These are phyloP conservation scores for Hypoxylon trugodes DNA, from an alignment of 495 filamentous ascomycete species.

Conservation along the genomic window DNA sequence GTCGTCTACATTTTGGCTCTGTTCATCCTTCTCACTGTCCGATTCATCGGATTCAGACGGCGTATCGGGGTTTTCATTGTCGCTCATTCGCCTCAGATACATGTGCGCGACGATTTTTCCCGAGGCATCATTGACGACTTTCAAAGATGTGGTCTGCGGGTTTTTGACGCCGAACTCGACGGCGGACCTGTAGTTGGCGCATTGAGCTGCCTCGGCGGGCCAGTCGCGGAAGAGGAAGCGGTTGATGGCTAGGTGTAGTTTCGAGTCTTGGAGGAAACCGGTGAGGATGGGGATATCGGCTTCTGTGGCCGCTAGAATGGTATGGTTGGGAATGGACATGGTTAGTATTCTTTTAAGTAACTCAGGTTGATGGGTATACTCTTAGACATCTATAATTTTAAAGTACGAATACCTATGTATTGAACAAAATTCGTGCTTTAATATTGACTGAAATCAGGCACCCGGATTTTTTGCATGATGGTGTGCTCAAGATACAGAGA, in stretches of 20 bases:
- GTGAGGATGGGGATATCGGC: slow-evolving; percentile 33
- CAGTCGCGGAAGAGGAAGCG: slow-evolving; percentile 44
- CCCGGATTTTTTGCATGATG: neutral
- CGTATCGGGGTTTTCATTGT: no score
- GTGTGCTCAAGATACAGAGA: neutral
- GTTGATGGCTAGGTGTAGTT: slow-evolving; percentile 46
- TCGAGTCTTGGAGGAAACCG: slow-evolving; percentile 40
- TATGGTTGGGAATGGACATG: slow-evolving; percentile 22
- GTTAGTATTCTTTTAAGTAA: no score
- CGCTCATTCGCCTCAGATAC: neutral
- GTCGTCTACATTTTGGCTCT: no score
- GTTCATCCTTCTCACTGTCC: no score
- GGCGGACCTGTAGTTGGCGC: slow-evolving; percentile 22
- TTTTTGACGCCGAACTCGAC: slow-evolving; percentile 15
- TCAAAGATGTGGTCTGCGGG: slow-evolving; percentile 7
- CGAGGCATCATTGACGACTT: slow-evolving; percentile 10
- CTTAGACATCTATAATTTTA: no score
- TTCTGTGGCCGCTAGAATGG: slow-evolving; percentile 20
- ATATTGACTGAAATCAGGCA: neutral
- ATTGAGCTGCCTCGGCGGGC: slow-evolving; percentile 40
- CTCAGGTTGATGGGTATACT: no score
- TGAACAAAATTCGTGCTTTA: no score
- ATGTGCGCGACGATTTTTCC: slow-evolving; percentile 13
- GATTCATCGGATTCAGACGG: no score
- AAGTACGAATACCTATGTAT: no score